Base-by-base conservation (phyloP, 2,329 filamentous ascomycete genomes). In the Aureobasidium namibiae region DNA sequence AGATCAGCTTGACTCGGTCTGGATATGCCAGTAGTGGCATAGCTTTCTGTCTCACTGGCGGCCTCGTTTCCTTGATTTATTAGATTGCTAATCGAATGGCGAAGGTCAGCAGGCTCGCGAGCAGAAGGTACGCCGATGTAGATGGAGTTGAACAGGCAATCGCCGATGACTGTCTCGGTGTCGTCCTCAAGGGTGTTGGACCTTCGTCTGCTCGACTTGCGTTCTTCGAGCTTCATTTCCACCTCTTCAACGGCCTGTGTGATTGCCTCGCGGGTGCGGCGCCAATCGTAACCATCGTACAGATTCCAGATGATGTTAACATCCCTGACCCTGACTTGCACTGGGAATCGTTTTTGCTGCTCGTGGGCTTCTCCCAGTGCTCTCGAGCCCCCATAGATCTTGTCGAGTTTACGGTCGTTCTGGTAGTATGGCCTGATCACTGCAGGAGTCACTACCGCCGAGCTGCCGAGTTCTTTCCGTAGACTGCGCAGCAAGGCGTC, bases 261-360 rank as follows among this genome's bases (percentile, higher is more conserved):
- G 60, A 99, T 96, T 4, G 87, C 84, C 63, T 94, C 88, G 44
- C 92, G 83, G 0, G 95, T 99, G 44, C 84, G 82, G 65, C 86
- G 83, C 95, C 95, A 99, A 73, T 99, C 95, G 70, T 96, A 99
- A 1, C 94, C 94, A 75, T 99, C 94, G 72, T 94, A 96, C 1
- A 99, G 77, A 68, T 99, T 95, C 94, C 94, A 99, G 61, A 97
- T 96, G 54, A 96, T 77, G 69, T 97, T 90, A 6, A 96, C 86
- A 68, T 96, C 90, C 26, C 89, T 86, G 16, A 97, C 81, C 5
- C 85, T 84, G 2, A 96, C 79, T 63, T 85, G 86, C 14, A 99
- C 74, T 6, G 92, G 70, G 23, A 71, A 42, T 33, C 61, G 46
- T 14, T 60, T 60, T 23, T 42, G 54, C 33, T 48, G 41, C 16